Percentiles rank a stretch among this genome's conserved stretches.
Conservation (phyloP, 805 yeast species). For the Cyberlindnera galapagoensis region DNA sequence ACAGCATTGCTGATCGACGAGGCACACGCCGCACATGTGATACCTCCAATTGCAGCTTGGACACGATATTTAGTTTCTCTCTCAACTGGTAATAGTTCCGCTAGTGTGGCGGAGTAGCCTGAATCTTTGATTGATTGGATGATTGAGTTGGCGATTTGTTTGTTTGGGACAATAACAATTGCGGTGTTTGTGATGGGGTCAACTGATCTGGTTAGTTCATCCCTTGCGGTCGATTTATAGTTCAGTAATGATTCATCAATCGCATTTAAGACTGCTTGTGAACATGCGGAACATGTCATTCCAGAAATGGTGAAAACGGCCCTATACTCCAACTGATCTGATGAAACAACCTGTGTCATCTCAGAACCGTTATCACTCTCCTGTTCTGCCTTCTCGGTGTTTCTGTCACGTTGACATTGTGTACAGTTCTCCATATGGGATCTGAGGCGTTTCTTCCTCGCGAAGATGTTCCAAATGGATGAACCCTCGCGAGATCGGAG, state of each 20-base stretch:
- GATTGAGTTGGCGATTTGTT: slow-evolving; percentile 42
- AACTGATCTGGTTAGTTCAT: slow-evolving; percentile 34
- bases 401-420: slow-evolving; percentile 30
- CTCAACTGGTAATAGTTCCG: slow-evolving; percentile 55
- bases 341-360: slow-evolving; percentile 19
- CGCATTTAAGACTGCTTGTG: slow-evolving; percentile 41
- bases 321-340: slow-evolving; percentile 27
- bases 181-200: slow-evolving; percentile 49
- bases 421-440: slow-evolving; percentile 37
- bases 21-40: slow-evolving; percentile 70
- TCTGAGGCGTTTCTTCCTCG: slow-evolving; percentile 12
- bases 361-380: slow-evolving; percentile 18
- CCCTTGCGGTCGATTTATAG: slow-evolving; percentile 2
- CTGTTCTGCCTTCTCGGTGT: slow-evolving; percentile 9
- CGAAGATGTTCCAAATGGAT: slow-evolving; percentile 10
- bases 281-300: slow-evolving; percentile 65
- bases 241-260: slow-evolving; percentile 24
- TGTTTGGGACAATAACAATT: slow-evolving; percentile 44
- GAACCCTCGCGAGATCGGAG: no score
- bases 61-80: slow-evolving; percentile 43
- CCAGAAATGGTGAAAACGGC: slow-evolving; percentile 56
- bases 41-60: slow-evolving; percentile 62
- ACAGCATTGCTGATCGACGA: slow-evolving; percentile 45
- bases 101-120: slow-evolving; percentile 43
- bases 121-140: slow-evolving; percentile 40